phyloP scores from a whole-genome alignment of 495 filamentous ascomycete species.

The Penicillium canescens region DNA sequence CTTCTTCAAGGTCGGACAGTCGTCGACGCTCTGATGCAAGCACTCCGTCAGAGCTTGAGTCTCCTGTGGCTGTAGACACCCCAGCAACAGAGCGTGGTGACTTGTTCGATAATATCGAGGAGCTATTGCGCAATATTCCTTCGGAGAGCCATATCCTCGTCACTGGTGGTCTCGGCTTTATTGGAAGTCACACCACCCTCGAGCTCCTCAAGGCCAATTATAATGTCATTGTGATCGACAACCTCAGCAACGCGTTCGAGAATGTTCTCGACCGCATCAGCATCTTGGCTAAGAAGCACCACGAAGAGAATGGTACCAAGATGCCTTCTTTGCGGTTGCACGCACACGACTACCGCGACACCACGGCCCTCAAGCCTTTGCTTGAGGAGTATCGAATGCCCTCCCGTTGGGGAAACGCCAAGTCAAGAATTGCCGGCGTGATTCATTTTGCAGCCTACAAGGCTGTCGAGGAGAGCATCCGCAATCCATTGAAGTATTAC shows the following conservation, averaged over 20 bases:
- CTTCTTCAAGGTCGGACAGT: conserved; percentile 31
- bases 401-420: conserved; percentile 38
- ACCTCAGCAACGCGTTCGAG: conserved; percentile 60
- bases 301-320: conserved; percentile 37
- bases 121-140: conserved; percentile 36
- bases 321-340: conserved; percentile 57
- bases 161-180: conserved; percentile 66
- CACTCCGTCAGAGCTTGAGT: conserved; percentile 36
- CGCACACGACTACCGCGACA: conserved; percentile 58
- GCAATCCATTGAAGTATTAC: conserved; percentile 61
- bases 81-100: conserved; percentile 43
- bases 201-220: conserved; percentile 62
- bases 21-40: conserved; percentile 33
- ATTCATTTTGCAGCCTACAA: conserved; percentile 68
- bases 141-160: conserved; percentile 52
- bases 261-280: conserved; percentile 55
- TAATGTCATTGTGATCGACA: conserved; percentile 66
- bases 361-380: conserved; percentile 37
- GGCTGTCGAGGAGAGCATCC: conserved; percentile 54
- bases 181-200: conserved; percentile 63
- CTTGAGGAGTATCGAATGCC: conserved; percentile 39
- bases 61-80: conserved; percentile 36
- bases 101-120: conserved; percentile 41
- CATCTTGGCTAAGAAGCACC: conserved; percentile 49
- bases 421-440: conserved; percentile 57